Evolutionary conservation across 176 grass and related monocot species (phyloP).

Genomic region (Avena sativa): DNA sequence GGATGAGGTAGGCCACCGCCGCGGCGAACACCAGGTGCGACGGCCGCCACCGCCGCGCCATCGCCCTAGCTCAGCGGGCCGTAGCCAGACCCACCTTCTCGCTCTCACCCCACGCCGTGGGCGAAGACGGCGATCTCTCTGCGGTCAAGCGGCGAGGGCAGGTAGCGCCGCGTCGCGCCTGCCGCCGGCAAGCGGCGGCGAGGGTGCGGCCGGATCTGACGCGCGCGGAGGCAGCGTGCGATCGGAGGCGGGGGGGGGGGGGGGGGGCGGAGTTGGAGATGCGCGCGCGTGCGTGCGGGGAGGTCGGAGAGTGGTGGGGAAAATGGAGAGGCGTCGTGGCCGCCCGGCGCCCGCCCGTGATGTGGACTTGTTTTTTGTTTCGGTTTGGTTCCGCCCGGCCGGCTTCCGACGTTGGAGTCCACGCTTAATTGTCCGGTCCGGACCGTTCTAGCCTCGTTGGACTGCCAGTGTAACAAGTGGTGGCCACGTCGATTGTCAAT

Average conservation of each 20-base stretch:
- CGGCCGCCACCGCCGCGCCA: conserved; percentile 70
- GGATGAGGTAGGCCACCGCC: conserved; percentile 72
- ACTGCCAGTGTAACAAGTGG: neutral
- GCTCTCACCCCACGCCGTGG: too few species aligned
- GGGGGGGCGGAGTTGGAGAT: neutral
- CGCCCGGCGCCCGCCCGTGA: conserved; percentile 23
- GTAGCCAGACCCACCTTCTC: neutral
- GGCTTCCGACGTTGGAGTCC: conserved; percentile 5
- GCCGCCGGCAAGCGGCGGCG: conserved; percentile 14
- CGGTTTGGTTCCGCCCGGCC: conserved; percentile 14
- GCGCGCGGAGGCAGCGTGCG: neutral
- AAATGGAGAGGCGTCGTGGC: conserved; percentile 24
- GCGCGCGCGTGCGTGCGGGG: neutral
- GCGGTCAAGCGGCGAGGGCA: neutral
- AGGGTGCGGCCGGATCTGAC: conserved; percentile 24
- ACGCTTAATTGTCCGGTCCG: neutral
- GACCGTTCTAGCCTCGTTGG: neutral
- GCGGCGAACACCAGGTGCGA: conserved; percentile 70
- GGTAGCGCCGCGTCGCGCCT: neutral
- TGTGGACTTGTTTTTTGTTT: conserved; percentile 6
- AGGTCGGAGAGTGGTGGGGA: conserved; percentile 17
- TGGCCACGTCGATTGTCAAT: neutral
- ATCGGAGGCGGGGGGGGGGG: neutral
- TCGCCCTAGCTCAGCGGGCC: conserved; percentile 19
- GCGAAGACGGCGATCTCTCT: neutral